Evolutionary conservation across 225 moss, liverwort and hornwort genomes (phyloP).

Genomic region (Marchantia paleacea): DNA sequence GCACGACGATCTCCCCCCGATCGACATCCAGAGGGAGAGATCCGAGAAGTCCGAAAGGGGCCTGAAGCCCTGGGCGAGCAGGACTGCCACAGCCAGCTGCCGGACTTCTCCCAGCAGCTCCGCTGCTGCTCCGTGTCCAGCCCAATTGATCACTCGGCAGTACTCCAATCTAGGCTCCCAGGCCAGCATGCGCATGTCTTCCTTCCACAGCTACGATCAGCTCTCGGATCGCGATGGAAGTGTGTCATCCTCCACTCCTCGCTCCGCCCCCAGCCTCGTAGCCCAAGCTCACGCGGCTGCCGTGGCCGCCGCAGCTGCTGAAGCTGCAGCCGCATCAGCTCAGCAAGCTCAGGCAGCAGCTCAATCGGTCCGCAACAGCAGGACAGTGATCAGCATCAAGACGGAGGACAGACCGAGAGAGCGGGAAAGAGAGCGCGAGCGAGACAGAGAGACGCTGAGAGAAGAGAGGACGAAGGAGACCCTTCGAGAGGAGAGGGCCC

Average conservation of each 20-base stretch:
- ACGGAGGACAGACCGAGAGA: neutral
- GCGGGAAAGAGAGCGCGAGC: neutral
- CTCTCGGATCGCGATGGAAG: slow-evolving; percentile 39
- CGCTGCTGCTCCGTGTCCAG: slow-evolving; percentile 9
- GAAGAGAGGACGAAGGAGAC: slow-evolving; percentile 35
- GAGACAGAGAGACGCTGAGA: neutral
- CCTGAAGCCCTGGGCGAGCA: slow-evolving; percentile 22
- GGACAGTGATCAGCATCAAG: neutral
- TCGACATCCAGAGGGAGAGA: slow-evolving; percentile 1
- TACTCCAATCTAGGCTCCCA: slow-evolving; percentile 38
- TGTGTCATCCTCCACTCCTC: slow-evolving; percentile 43
- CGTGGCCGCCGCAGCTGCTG: neutral
- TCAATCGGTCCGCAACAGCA: neutral
- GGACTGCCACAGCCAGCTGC: slow-evolving; percentile 30
- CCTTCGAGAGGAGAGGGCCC: slow-evolving; percentile 23
- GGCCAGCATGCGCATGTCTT: slow-evolving; percentile 37
- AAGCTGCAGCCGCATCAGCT: neutral
- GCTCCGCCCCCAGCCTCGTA: slow-evolving; percentile 25
- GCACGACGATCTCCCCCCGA: slow-evolving; percentile 24
- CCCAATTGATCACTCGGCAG: neutral
- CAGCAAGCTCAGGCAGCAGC: slow-evolving; percentile 10
- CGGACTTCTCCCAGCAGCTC: slow-evolving; percentile 45
- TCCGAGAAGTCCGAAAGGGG: slow-evolving; percentile 20
- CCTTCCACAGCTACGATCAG: slow-evolving; percentile 47
- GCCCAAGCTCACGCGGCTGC: slow-evolving; percentile 16